Conservation (phyloP, 2,329 filamentous ascomycete species). For the Clarireedia paspali region DNA sequence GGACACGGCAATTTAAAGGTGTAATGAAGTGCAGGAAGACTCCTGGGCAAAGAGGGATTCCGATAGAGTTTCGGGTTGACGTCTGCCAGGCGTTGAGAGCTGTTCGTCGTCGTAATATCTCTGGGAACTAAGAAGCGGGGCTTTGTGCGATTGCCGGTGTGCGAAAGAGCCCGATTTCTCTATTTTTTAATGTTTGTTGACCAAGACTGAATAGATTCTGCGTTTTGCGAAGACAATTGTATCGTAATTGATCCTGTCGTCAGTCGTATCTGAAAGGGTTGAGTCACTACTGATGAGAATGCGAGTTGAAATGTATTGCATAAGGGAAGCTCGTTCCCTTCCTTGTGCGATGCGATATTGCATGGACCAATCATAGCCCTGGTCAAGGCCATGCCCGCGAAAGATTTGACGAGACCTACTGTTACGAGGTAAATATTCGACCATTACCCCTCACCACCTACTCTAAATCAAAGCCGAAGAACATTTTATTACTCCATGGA, state of each 20-base stretch:
- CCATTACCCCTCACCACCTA: background rate
- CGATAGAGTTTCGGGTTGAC: background rate
- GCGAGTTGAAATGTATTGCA: background rate
- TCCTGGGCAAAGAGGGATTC: slow-evolving; percentile 20
- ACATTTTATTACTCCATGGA: too few relatives aligned
- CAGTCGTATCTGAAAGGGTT: background rate
- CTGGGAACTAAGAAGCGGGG: background rate
- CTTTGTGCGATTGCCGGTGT: background rate
- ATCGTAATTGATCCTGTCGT: background rate
- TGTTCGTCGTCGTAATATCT: background rate
- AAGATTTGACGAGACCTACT: too few relatives aligned
- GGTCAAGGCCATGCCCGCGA: background rate
- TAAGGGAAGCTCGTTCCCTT: background rate
- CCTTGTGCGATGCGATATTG: background rate
- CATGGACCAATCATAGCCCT: background rate
- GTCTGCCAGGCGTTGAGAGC: slow-evolving; percentile 11
- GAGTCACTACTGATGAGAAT: background rate
- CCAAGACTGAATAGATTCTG: too few relatives aligned
- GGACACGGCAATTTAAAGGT: slow-evolving; percentile 91
- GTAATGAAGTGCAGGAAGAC: slow-evolving; percentile 41
- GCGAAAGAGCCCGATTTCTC: background rate
- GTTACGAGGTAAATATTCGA: background rate
- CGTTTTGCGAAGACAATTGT: background rate
- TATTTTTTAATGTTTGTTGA: background rate
- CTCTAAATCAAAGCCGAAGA: background rate